phyloP scores from a whole-genome alignment of 73 alveolate genomes.

The Paramecium primaurelia region DNA sequence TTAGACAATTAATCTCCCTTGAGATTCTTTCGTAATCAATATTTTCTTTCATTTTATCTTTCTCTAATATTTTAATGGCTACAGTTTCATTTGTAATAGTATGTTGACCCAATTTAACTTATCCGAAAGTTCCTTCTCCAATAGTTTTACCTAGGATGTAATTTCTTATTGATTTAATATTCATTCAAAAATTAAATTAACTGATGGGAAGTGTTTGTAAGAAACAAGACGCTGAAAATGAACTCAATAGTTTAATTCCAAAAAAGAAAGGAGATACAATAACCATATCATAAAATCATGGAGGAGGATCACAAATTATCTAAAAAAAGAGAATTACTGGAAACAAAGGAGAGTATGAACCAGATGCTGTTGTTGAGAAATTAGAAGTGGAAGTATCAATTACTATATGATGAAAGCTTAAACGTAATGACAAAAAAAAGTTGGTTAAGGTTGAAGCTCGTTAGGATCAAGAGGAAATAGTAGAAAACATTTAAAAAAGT shows the following conservation, averaged over 20 bases:
- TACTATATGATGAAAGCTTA: neutral
- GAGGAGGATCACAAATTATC: neutral
- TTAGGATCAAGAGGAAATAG: slow-evolving; percentile 5
- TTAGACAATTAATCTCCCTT: slow-evolving; percentile 81
- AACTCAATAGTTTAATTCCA: neutral
- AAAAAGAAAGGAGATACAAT: slow-evolving; percentile 36
- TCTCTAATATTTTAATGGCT: slow-evolving; percentile 91
- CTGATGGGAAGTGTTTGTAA: slow-evolving; percentile 49
- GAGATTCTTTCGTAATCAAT: slow-evolving; percentile 83
- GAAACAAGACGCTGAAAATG: slow-evolving; percentile 42
- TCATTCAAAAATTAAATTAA: slow-evolving; percentile 15
- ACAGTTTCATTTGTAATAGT: slow-evolving; percentile 81
- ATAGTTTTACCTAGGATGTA: slow-evolving; percentile 60
- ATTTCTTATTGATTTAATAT: slow-evolving; percentile 23
- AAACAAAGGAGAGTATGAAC: slow-evolving; percentile 33
- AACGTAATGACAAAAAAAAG: slow-evolving; percentile 13
- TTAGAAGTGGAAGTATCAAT: neutral
- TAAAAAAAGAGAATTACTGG: slow-evolving; percentile 1
- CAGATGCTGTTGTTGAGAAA: neutral
- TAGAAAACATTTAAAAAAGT: slow-evolving; percentile 4
- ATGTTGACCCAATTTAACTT: slow-evolving; percentile 76
- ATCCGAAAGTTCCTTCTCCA: slow-evolving; percentile 83
- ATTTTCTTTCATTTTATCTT: slow-evolving; percentile 85
- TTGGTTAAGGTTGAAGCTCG: slow-evolving; percentile 33
- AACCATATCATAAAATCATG: neutral